phyloP scores from a whole-genome alignment of 306 rosid genomes.

The Prosopis cineraria region DNA sequence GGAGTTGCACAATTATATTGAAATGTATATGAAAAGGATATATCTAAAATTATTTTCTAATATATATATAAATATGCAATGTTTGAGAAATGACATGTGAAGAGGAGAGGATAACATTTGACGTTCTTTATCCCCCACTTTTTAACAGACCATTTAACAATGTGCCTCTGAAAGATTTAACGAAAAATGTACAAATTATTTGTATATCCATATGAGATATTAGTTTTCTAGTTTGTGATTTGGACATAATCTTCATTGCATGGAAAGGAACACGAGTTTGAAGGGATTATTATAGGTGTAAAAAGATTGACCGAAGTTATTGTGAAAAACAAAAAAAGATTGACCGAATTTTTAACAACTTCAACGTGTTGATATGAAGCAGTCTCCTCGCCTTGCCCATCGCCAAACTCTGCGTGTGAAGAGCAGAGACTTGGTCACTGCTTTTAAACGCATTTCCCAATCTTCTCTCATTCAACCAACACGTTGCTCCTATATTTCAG shows the following conservation, averaged over 20 bases:
- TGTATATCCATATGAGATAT: not conserved
- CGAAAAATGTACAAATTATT: too few species aligned
- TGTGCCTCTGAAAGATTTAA: not conserved
- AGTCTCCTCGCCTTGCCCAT: constrained; percentile 20
- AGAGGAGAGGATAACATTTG: not conserved
- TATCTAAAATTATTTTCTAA: not conserved
- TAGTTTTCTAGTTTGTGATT: not conserved
- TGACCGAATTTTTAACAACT: constrained; percentile 24
- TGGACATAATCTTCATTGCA: not conserved
- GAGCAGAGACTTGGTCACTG: constrained; percentile 40
- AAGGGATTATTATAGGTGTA: constrained; percentile 40
- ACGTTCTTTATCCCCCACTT: too few species aligned
- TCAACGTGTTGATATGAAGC: constrained; percentile 49
- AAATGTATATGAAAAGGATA: too few species aligned
- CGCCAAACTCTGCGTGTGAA: constrained; percentile 25
- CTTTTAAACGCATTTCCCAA: not conserved
- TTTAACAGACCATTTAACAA: not conserved
- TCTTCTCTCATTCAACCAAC: not conserved
- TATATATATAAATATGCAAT: not conserved
- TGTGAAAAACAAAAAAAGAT: not conserved
- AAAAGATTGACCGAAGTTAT: not conserved
- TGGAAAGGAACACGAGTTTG: constrained; percentile 18
- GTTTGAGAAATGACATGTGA: not conserved
- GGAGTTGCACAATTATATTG: too few species aligned
- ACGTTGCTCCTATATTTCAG: not conserved